Evolutionary conservation across 805 yeast genomes (phyloP), one percentile per base, ranked within the genome.

Genomic region (Starmerella bacillaris): DNA sequence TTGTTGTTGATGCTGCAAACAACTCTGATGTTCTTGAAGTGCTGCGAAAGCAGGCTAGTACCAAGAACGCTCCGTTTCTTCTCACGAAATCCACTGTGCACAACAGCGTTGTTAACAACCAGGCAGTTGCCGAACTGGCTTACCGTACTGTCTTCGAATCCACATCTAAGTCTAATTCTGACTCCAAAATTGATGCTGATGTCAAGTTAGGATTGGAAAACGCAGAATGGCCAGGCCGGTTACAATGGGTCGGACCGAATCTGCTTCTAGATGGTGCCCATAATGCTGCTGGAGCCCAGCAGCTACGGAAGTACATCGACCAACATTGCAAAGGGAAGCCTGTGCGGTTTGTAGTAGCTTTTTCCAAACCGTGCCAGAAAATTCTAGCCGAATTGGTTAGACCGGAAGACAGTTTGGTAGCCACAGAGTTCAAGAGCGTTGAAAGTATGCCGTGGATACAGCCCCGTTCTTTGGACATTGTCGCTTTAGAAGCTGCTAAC

Each of bases 401-500:
- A 5, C 47, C 58, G 1, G 49, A 54, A 1, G 94, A 83, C 47
- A 53, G 58, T 2, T 67, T 84, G 0, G 56, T 75, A 1, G 64
- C 74, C 1, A 72, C 86, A 0, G 50, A 59, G 21, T 89, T 84
- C 51, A 67, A 72, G 2, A 47, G 58, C 1, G 86, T 92, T 1
- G 84, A 75, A 11, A 76, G 80, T 0, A 89, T 89, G 98, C 94
- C 96, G 0, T 89, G 96, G 96, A 72, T 89, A 4, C 48, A 61
- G 28, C 57, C 84, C 1, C 62, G 60, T 42, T 47, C 51, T 3
- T 48, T 60, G 1, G 56, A 52, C 14, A 48, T 74, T 24, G 33
- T 36, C 12, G 6, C 35, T 33, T 40, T 41, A 37, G 44, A 46
- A 30, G 21, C 42, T 4, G 51, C 49, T 4, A 49, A 56, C 2